Evolutionary conservation across 371 early-diverging fungal genomes (phyloP).

Genomic region (Funneliformis caledonium): DNA sequence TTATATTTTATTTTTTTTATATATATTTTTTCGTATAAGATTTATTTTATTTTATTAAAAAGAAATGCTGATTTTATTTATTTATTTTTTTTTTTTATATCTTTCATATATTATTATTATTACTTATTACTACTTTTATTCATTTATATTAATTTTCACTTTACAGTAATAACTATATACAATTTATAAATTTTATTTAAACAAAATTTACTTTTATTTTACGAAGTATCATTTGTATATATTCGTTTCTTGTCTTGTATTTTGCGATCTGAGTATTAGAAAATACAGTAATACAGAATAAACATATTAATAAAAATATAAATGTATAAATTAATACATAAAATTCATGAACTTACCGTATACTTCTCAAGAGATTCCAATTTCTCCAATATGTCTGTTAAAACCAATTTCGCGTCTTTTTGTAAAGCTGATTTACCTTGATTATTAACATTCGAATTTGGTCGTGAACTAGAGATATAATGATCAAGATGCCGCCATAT

Average conservation of each 20-base stretch:
- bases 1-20: too few species aligned
- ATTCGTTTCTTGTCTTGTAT: background rate
- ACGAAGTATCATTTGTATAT: background rate
- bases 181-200: too few species aligned
- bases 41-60: too few species aligned
- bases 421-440: background rate
- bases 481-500: slow-evolving; percentile 60
- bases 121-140: too few species aligned
- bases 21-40: too few species aligned
- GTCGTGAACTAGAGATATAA: slow-evolving; percentile 42
- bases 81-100: too few species aligned
- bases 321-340: background rate
- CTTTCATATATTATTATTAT: too few species aligned
- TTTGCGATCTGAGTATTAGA: background rate
- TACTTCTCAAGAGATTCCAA: slow-evolving; percentile 23
- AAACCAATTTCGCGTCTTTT: background rate
- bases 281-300: background rate
- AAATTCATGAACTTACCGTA: background rate
- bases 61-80: too few species aligned
- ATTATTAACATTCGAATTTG: background rate
- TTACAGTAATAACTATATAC: background rate
- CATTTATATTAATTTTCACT: too few species aligned
- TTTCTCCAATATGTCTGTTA: slow-evolving; percentile 17
- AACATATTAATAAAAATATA: background rate
- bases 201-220: background rate